Conservation (phyloP, 805 yeast genomes). For the Candida endomychidarum region DNA sequence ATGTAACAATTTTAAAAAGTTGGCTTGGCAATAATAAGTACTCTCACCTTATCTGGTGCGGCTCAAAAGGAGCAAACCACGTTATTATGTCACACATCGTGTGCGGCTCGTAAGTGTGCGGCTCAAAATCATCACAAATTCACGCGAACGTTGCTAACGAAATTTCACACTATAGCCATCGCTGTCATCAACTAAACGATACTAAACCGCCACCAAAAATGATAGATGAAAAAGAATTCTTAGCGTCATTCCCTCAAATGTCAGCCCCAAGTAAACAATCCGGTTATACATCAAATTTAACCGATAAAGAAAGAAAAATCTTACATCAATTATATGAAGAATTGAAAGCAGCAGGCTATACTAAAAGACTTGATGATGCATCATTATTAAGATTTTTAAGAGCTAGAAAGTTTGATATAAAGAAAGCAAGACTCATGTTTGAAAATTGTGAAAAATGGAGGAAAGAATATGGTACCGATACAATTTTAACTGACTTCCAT, state of each 20-base stretch:
- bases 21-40: too few relatives aligned
- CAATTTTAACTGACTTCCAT: slow-evolving; percentile 81
- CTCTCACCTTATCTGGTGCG: too few relatives aligned
- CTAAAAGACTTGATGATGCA: slow-evolving; percentile 84
- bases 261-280: slow-evolving; percentile 60
- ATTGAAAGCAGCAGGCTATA: slow-evolving; percentile 64
- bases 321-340: slow-evolving; percentile 58
- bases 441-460: slow-evolving; percentile 91
- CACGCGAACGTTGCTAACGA: not conserved
- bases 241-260: slow-evolving; percentile 68
- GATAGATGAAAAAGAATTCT: slow-evolving; percentile 34
- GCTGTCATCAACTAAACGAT: too few relatives aligned
- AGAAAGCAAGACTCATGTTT: slow-evolving; percentile 78
- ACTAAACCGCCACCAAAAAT: slow-evolving; percentile 1
- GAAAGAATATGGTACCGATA: slow-evolving; percentile 78
- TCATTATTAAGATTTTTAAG: slow-evolving; percentile 81
- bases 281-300: slow-evolving; percentile 81
- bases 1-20: too few relatives aligned
- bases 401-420: slow-evolving; percentile 91
- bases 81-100: too few relatives aligned
- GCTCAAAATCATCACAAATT: too few relatives aligned
- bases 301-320: slow-evolving; percentile 62
- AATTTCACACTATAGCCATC: not conserved
- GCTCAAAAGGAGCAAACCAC: too few relatives aligned
- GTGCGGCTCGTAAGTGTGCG: too few relatives aligned